These are phyloP conservation scores for Wakefieldia striispora DNA, from an alignment of 768 basidiomycete genomes.

Conservation along the genomic window DNA sequence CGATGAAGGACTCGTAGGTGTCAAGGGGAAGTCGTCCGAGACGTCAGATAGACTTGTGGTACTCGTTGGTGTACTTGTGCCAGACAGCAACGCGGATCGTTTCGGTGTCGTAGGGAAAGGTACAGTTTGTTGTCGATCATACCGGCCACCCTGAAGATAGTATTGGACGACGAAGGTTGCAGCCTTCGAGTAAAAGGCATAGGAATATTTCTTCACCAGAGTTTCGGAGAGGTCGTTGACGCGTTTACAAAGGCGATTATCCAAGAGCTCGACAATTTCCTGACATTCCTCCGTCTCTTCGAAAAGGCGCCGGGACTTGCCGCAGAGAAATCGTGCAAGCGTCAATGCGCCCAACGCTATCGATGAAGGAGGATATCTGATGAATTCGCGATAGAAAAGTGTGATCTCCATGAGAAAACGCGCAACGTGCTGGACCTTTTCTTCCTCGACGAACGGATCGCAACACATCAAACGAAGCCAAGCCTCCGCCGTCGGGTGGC, in stretches of 20 bases:
- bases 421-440: slow-evolving; percentile 91
- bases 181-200: slow-evolving; percentile 94
- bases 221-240: slow-evolving; percentile 93
- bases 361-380: slow-evolving; percentile 79
- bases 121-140: slow-evolving; percentile 44
- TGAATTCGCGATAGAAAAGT: slow-evolving; percentile 94
- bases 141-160: slow-evolving; percentile 87
- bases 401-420: slow-evolving; percentile 99
- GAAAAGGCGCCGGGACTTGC: slow-evolving; percentile 70
- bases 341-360: slow-evolving; percentile 90
- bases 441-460: slow-evolving; percentile 73
- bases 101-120: slow-evolving; percentile 65
- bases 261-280: slow-evolving; percentile 83
- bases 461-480: slow-evolving; percentile 89
- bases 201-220: slow-evolving; percentile 98
- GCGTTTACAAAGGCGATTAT: slow-evolving; percentile 80
- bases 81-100: slow-evolving; percentile 40
- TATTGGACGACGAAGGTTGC: slow-evolving; percentile 91
- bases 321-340: slow-evolving; percentile 85
- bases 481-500: slow-evolving; percentile 96
- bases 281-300: slow-evolving; percentile 84
- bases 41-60: slow-evolving; percentile 71
- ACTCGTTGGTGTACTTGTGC: slow-evolving; percentile 72
- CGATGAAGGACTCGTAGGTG: slow-evolving; percentile 68
- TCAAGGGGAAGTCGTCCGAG: slow-evolving; percentile 83